Evolutionary conservation across 1,139 yeast species (phyloP).

Genomic region (Yamadazyma sp.): DNA sequence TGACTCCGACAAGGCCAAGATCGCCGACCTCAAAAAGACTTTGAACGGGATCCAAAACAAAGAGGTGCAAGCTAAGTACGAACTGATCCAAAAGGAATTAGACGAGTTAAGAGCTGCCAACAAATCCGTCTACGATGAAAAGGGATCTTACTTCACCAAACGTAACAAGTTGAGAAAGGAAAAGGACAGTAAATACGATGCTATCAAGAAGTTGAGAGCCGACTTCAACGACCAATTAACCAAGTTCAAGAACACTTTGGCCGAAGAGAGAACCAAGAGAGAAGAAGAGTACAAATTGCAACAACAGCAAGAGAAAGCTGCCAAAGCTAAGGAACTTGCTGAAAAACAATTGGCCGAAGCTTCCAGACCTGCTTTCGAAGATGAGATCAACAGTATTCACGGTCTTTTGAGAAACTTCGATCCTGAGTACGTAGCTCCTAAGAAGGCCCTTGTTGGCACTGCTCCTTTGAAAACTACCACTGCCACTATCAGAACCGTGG

Average conservation of each 20-base stretch:
- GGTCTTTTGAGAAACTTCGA: conserved; percentile 71
- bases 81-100: conserved; percentile 61
- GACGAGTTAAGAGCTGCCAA: conserved; percentile 60
- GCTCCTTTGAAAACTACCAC: conserved; percentile 26
- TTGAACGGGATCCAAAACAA: conserved; percentile 64
- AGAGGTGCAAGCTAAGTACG: conserved; percentile 60
- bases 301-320: conserved; percentile 57
- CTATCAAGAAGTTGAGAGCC: conserved; percentile 62
- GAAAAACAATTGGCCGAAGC: conserved; percentile 66
- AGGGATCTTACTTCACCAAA: conserved; percentile 60
- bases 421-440: conserved; percentile 71
- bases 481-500: conserved; percentile 49
- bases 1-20: conserved; percentile 77
- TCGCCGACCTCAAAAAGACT: conserved; percentile 71
- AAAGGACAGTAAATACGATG: conserved; percentile 66
- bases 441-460: conserved; percentile 28
- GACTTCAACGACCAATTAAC: conserved; percentile 73
- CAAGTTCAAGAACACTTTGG: conserved; percentile 68
- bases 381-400: conserved; percentile 74
- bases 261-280: conserved; percentile 67
- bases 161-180: conserved; percentile 68
- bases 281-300: conserved; percentile 64
- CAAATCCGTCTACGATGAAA: conserved; percentile 66
- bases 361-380: conserved; percentile 81
- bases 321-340: conserved; percentile 62